Conservation (phyloP, 768 basidiomycete species). For the Phylloporus sp. region DNA sequence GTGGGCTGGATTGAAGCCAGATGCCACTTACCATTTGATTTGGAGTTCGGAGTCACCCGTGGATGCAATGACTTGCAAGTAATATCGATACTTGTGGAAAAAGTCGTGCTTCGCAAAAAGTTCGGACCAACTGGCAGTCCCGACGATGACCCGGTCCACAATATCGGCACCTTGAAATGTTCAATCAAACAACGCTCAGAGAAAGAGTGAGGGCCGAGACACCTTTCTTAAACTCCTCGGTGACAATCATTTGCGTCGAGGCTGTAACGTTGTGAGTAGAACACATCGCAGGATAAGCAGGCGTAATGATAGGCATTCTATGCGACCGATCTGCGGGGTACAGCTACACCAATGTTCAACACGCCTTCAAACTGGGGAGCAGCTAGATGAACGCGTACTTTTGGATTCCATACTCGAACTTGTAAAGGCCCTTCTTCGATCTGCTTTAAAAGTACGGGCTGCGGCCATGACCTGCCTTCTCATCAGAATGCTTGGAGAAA, state of each 20-base stretch:
- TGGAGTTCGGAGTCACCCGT: constrained; percentile 80
- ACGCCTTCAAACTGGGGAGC: too few species aligned
- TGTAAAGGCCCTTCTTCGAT: constrained; percentile 93
- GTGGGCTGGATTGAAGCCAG: neutral
- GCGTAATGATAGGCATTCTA: constrained; percentile 99
- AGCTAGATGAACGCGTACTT: constrained; percentile 40
- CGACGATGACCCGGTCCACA: constrained; percentile 86
- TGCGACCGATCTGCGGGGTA: constrained; percentile 93
- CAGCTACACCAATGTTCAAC: constrained; percentile 45
- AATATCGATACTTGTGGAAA: constrained; percentile 94
- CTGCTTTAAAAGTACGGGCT: constrained; percentile 94
- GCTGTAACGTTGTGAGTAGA: constrained; percentile 96
- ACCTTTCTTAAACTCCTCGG: constrained; percentile 94
- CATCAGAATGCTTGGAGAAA: constrained; percentile 5
- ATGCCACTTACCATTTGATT: constrained; percentile 74
- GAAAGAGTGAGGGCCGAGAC: neutral
- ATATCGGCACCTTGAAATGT: constrained; percentile 74
- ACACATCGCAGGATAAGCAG: constrained; percentile 99
- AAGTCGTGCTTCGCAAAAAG: constrained; percentile 96
- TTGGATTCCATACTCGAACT: constrained; percentile 97
- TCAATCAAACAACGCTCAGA: constrained; percentile 10
- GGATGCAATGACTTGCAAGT: constrained; percentile 92
- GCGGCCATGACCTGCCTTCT: constrained; percentile 86
- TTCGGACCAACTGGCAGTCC: constrained; percentile 82
- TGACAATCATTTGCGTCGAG: constrained; percentile 95